Evolutionary conservation across 148 eudicot species (phyloP).

Genomic region (Amaranthus cruentus): DNA sequence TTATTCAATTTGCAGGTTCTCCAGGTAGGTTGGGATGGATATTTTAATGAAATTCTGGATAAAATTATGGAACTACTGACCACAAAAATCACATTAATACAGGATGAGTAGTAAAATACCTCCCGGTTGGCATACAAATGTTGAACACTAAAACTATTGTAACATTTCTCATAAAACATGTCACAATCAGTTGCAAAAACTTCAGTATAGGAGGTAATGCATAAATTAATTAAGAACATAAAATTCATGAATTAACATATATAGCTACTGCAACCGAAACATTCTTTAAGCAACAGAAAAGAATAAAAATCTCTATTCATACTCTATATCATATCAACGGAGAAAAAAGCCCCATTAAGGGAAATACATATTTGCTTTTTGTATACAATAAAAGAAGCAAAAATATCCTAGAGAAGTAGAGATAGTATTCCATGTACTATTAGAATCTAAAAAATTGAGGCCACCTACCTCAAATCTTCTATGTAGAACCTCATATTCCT

Average conservation of each 20-base stretch:
- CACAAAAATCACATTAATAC: background rate
- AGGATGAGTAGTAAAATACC: background rate
- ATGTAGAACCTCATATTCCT: slow-evolving; percentile 1
- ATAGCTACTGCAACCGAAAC: background rate
- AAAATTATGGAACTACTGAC: background rate
- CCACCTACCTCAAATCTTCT: slow-evolving; percentile 21
- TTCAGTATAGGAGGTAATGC: no score
- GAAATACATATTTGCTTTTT: slow-evolving; percentile 6
- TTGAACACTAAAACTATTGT: no score
- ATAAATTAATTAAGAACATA: no score
- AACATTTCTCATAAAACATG: no score
- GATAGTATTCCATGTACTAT: slow-evolving; percentile 5
- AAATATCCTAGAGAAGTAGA: background rate
- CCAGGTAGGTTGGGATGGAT: no score
- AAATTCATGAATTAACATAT: no score
- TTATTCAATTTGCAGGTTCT: no score
- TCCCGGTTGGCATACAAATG: background rate
- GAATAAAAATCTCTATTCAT: background rate
- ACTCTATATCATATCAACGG: background rate
- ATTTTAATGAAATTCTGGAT: background rate
- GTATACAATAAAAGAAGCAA: slow-evolving; percentile 10
- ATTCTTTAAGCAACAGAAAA: background rate
- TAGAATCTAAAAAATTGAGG: slow-evolving; percentile 7
- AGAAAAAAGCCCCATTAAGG: slow-evolving; percentile 1
- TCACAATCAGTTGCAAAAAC: no score